Base-by-base conservation (phyloP, 2,329 filamentous ascomycete species). In the Shiraia sp. region DNA sequence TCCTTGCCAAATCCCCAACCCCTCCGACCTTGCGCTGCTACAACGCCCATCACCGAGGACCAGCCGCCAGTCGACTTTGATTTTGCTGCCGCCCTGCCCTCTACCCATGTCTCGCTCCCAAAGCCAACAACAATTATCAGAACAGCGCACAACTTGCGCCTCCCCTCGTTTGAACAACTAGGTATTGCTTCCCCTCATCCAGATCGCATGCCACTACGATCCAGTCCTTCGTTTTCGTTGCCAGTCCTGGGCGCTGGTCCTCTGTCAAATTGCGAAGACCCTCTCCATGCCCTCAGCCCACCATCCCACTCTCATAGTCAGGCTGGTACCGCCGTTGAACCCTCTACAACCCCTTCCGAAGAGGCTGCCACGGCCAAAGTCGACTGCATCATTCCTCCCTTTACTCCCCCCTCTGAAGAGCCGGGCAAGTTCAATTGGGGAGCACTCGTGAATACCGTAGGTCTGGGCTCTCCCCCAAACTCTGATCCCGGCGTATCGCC, bases 131-230 rank as follows among this genome's bases (percentile, higher is more conserved):
- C 57, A n/a, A 46, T 63, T 26, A 32, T 55, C 30, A 70, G 59
- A 45, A 55, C 59, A 22, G 56, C 61, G 30, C 66, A 64, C 41
- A 69, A 62, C 44, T 63, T 81, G 28, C 75, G 78, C 38, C 70
- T 81, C 12, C 78, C 78, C 4, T 77, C 77, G 2, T 80, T 81
- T 55, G 72, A 80, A 40, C 65, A 71, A 13, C 68, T 80, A 35
- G 76, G 76, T 24, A 79, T 79, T 43, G 71, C 72, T 37, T 67
- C 70, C 35, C 73, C 75, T 32, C 71, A 75, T 63, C 70, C 74
- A 47, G 67, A 75, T 55, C 59, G 66, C 47, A 53, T 69, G 36
- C 51, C 51, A 32, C 53, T 58, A 32, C 59, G 47, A 42, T 35
- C 55, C 29, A 47, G 45, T 30, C 45, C 56, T 32, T 57, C 53